Evolutionary conservation across 2,329 filamentous ascomycete species (phyloP).

Genomic region (Colletotrichum tropicicola): DNA sequence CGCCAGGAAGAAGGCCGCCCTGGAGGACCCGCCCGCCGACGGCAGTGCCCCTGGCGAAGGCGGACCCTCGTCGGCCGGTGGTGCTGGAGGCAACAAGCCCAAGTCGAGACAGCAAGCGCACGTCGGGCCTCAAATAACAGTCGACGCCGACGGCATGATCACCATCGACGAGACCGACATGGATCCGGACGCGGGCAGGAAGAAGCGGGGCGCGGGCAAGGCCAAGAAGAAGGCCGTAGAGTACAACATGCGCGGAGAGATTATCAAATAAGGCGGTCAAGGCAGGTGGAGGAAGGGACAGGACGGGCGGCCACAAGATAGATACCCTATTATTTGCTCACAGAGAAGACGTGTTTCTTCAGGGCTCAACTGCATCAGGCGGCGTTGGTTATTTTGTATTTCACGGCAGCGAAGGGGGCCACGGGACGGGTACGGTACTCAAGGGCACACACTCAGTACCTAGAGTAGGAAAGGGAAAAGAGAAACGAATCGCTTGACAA

Average conservation of each 20-base stretch:
- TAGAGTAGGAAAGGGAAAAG: no score
- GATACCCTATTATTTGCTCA: neutral
- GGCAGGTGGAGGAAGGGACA: neutral
- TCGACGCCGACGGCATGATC: slow-evolving; percentile 30
- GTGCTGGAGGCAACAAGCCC: neutral
- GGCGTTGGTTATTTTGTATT: neutral
- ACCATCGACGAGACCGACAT: slow-evolving; percentile 31
- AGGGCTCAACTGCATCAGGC: neutral
- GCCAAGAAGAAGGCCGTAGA: slow-evolving; percentile 41
- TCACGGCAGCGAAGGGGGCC: no score
- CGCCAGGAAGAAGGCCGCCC: slow-evolving; percentile 56
- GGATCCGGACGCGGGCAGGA: slow-evolving; percentile 30
- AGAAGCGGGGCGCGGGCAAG: slow-evolving; percentile 44
- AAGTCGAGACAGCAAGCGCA: slow-evolving; percentile 6
- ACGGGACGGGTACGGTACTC: no score
- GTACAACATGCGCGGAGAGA: slow-evolving; percentile 36
- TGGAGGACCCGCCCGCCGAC: slow-evolving; percentile 51
- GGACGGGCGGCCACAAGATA: neutral
- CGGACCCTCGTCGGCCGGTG: slow-evolving; percentile 11
- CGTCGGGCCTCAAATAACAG: slow-evolving; percentile 20
- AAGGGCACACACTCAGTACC: no score
- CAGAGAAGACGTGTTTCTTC: neutral
- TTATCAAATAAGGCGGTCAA: slow-evolving; percentile 14
- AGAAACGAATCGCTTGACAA: no score
- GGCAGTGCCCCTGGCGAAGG: slow-evolving; percentile 29